Percentiles rank a stretch among this genome's conserved stretches.
Evolutionary conservation across 2,329 filamentous ascomycete genomes (phyloP).

Genomic region (Botrytis hyacinthi): DNA sequence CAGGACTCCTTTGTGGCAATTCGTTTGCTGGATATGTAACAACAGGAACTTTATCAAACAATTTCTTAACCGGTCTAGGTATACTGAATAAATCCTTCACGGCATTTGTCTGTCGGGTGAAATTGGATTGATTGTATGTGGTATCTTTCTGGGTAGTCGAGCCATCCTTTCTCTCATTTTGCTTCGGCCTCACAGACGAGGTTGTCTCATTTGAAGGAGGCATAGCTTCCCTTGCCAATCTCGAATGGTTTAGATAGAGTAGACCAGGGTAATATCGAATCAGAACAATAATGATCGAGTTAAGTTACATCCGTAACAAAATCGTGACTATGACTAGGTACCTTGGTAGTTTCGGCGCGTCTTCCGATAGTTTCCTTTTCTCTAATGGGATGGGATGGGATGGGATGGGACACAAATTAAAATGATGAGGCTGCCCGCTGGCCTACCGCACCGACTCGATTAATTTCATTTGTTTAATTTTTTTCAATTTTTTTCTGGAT

Average conservation of each 20-base stretch:
- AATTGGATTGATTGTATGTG: constrained; percentile 23
- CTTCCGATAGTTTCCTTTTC: constrained; percentile 2
- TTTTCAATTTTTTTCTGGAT: neutral
- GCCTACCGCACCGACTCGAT: neutral
- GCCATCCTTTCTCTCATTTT: neutral
- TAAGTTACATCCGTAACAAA: neutral
- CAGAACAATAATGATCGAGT: neutral
- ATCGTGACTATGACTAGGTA: neutral
- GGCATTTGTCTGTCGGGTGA: constrained; percentile 26
- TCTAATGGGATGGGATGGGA: neutral
- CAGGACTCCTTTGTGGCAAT: constrained; percentile 62
- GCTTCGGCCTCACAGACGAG: neutral
- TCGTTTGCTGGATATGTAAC: constrained; percentile 71
- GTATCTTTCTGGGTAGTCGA: neutral
- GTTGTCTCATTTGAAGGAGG: constrained; percentile 10
- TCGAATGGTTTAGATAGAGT: neutral
- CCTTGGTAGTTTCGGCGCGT: constrained; percentile 6
- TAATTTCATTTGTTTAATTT: neutral
- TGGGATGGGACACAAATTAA: neutral
- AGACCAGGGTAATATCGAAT: neutral
- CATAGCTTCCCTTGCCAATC: neutral
- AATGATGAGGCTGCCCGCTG: constrained; percentile 7
- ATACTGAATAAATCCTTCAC: constrained; percentile 42
- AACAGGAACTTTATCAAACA: constrained; percentile 85
- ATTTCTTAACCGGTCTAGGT: constrained; percentile 71